Evolutionary conservation across 2,329 filamentous ascomycete genomes (phyloP).

Genomic region (Talaromyces sp.): DNA sequence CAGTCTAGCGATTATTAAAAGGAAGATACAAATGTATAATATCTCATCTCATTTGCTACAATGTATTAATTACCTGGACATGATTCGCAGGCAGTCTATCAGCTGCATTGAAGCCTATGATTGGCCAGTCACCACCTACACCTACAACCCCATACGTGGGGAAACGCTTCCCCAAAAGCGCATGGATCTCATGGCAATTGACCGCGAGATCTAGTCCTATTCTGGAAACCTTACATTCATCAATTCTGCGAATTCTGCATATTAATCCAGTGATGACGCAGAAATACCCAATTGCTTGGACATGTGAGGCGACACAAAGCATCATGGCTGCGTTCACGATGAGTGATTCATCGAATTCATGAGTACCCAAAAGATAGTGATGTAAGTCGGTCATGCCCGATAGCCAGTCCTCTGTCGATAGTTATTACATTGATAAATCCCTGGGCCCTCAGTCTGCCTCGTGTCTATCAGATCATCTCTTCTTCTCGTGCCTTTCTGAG

Average conservation of each 20-base stretch:
- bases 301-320: background rate
- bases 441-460: background rate
- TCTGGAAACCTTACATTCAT: background rate
- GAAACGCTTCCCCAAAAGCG: background rate
- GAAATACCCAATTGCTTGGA: background rate
- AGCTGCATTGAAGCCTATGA: background rate
- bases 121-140: background rate
- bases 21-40: background rate
- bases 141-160: background rate
- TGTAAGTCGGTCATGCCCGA: background rate
- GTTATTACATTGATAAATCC: background rate
- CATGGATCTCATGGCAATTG: background rate
- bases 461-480: background rate
- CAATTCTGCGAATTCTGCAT: background rate
- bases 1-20: background rate
- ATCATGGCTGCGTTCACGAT: background rate
- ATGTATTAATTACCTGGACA: background rate
- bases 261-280: background rate
- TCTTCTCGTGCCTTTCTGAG: background rate
- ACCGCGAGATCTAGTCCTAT: background rate
- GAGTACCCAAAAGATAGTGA: background rate
- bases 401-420: no score
- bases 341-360: background rate
- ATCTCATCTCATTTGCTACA: background rate
- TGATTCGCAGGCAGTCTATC: background rate